Evolutionary conservation across 2,329 filamentous ascomycete species (phyloP), one percentile per base, ranked within the genome.

Genomic region (Lecanicillium sp.): DNA sequence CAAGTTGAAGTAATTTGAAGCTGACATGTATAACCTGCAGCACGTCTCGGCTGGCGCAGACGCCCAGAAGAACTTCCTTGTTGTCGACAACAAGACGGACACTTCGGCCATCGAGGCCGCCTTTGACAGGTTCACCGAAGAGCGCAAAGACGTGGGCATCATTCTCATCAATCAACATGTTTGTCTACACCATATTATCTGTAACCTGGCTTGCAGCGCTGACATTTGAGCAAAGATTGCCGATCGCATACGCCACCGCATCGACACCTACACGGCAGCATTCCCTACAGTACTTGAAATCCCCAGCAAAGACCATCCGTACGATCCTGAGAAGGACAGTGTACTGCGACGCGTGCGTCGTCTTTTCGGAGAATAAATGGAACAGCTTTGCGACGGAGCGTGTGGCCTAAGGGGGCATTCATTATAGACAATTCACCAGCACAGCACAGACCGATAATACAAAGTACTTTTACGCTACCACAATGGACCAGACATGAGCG

Each of bases 241-340:
- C 37, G 92, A 98, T 60, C 80, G 79, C 59, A 98, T 98, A 75
- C 79, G 92, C 61, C 77, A 90, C 59, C 80, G 82, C 45, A 83
- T 98, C 50, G 92, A 98, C 62, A 80, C 79, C 28, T 96, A 94
- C 65, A 90, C 87, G 15, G 87, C 90, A 36, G 89, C 92, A 4
- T 98, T 98, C 65, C 92, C 92, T n/a, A 83, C 88, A 17, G 76
- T 98, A 39, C 79, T 98, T 42, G 92, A 98, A 64, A 97, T 98
- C 44, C 92, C 92, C 17, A 94, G 87, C 67, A 98, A 98, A 72
- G 92, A 98, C 61, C 92, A 98, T 61, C 92, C 92, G 3, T 98
- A 98, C 58, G 90, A 98, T 54, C 92, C 92, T 0, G 92, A 98
- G 66, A 98, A 98, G 71, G 92, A 98, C 62, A 97, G 90, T 57